Conservation (phyloP, 2,329 filamentous ascomycete genomes). For the Aspergillus luchuensis region DNA sequence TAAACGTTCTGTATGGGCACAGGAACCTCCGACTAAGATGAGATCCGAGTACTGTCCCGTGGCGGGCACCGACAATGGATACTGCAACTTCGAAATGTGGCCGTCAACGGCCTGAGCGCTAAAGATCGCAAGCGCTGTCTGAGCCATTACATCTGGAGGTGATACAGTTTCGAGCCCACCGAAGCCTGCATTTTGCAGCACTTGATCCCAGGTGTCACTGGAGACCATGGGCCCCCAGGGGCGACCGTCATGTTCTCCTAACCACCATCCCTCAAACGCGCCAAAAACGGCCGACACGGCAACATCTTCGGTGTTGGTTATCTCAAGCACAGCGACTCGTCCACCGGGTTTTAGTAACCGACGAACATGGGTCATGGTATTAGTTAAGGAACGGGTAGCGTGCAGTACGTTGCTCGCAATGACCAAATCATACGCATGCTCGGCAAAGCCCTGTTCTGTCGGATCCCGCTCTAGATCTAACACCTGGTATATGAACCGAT, state of each 20-base stretch:
- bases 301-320: no score
- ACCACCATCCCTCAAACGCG: no score
- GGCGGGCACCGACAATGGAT: background rate
- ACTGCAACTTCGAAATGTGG: background rate
- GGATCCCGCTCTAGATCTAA: no score
- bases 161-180: background rate
- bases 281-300: no score
- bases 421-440: no score
- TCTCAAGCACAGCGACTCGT: no score
- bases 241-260: background rate
- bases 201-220: background rate
- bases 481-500: no score
- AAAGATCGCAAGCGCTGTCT: background rate
- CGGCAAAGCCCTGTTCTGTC: no score
- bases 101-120: constrained; percentile 3
- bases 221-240: background rate
- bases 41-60: background rate
- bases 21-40: background rate
- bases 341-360: no score
- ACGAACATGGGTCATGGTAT: no score
- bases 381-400: no score
- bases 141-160: background rate
- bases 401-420: no score
- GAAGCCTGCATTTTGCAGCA: background rate
- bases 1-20: background rate